These are phyloP conservation scores for Actinidia polygama DNA, from an alignment of 179 eudicot genomes.

Conservation along the genomic window DNA sequence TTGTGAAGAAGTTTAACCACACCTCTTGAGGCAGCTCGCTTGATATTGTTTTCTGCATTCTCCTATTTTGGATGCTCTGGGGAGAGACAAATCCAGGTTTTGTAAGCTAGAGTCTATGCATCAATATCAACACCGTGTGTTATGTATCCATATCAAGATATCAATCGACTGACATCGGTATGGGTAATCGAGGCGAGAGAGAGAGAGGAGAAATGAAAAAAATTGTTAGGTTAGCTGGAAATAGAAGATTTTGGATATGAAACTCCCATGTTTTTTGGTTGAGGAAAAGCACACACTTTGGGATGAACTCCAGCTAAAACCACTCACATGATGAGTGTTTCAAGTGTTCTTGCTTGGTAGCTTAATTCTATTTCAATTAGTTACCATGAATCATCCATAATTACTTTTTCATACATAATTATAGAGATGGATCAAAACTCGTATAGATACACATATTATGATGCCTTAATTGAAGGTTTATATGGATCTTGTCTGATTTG, in stretches of 20 bases:
- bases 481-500: conserved; percentile 13
- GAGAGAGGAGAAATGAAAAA: too few relatives aligned
- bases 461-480: background rate
- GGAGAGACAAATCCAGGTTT: too few relatives aligned
- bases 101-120: too few relatives aligned
- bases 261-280: conserved; percentile 41
- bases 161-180: too few relatives aligned
- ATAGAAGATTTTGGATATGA: background rate
- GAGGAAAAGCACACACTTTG: conserved; percentile 36
- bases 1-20: too few relatives aligned
- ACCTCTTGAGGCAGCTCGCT: too few relatives aligned
- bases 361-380: background rate
- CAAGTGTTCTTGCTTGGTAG: conserved; percentile 21
- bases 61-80: too few relatives aligned
- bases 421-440: background rate
- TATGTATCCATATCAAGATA: too few relatives aligned
- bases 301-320: conserved; percentile 44
- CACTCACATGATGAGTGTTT: conserved; percentile 47
- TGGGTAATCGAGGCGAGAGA: too few relatives aligned
- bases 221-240: background rate
- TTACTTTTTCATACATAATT: conserved; percentile 62
- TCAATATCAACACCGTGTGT: too few relatives aligned
- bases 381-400: conserved; percentile 35
- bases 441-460: background rate
- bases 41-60: too few relatives aligned